Percentiles rank a stretch among this genome's conserved stretches.
Conservation (phyloP, 768 basidiomycete species). For the Hortiboletus campestris region DNA sequence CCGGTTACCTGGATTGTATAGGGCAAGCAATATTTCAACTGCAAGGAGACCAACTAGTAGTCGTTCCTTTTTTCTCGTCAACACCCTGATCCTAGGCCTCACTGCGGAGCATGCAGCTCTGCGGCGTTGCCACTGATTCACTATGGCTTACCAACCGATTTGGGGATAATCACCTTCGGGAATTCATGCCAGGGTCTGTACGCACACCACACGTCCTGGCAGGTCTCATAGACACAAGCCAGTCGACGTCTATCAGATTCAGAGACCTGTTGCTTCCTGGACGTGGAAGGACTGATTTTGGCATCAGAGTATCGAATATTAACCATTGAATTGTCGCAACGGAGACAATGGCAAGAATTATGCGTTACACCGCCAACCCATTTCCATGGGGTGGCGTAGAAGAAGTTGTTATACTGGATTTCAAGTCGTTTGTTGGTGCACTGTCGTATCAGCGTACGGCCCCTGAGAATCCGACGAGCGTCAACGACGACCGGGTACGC, state of each 20-base stretch:
- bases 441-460: conserved; percentile 56
- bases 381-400: too few species aligned
- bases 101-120: not conserved
- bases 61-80: conserved; percentile 8
- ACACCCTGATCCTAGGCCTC: conserved; percentile 11
- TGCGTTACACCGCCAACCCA: too few species aligned
- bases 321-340: too few species aligned
- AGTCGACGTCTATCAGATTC: too few species aligned
- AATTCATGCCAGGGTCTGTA: conserved; percentile 16
- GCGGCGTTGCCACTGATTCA: not conserved
- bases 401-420: conserved; percentile 59
- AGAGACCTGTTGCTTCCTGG: too few species aligned
- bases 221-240: too few species aligned
- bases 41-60: conserved; percentile 21
- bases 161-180: conserved; percentile 11
- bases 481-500: conserved; percentile 64
- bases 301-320: too few species aligned
- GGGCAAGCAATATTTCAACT: conserved; percentile 13
- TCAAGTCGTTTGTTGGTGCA: conserved; percentile 49
- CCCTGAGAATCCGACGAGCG: conserved; percentile 41
- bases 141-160: not conserved
- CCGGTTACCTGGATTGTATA: not conserved
- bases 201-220: too few species aligned
- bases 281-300: too few species aligned
- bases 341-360: too few species aligned